Base-by-base conservation (phyloP, 495 filamentous ascomycete genomes). In the Lasiosphaeria ovina region DNA sequence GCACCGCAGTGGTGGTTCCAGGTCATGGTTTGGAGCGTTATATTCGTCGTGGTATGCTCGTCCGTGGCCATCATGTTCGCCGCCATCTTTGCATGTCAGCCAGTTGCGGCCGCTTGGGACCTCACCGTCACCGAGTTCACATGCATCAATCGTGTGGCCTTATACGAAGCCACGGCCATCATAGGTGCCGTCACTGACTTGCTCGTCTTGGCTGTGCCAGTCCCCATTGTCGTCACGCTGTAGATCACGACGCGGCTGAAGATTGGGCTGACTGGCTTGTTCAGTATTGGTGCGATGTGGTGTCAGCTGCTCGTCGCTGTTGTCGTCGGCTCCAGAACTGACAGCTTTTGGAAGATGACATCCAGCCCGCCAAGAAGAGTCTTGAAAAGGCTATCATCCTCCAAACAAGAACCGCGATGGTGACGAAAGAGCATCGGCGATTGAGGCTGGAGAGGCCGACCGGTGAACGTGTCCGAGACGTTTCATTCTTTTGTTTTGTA, bases 151-250 rank as follows among this genome's bases (percentile, higher is more conserved):
- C 59, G 60, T 16, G 54, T 51, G 0, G 73, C 56, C 1, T 16
- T 77, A 9, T 76, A 75, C 57, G 60, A 76, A 16, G 70, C 73
- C 5, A 74, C 71, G 0, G 74, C 74, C 3, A 56, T 69, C 34
- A 70, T 72, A 0, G 76, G 76, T 36, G 74, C 70, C 16, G 58
- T 66, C n/a, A 77, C 65, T 32, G 74, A 78, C 45, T 24, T 76
- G 3, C 64, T 68, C 14, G 55, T 78, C 31, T 61, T 77, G 2
- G 9, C 71, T n/a, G 62, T 77, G 35, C 72, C 76, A 0, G 56
- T 77, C 1, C 66, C 65, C 3, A 55, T 73, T 0, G 62, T 77
- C 9, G 50, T 64, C 40, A 52, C 32, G 35, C 58, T 64, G 11
- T 51, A 58, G 16, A 49, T 64, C 17, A 49, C 62, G 6, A 10